A percentile compares a stretch with the other conserved stretches of the same genome.
Evolutionary conservation across 164 flowering plant genomes (phyloP).

Genomic region (Aristolochia californica): DNA sequence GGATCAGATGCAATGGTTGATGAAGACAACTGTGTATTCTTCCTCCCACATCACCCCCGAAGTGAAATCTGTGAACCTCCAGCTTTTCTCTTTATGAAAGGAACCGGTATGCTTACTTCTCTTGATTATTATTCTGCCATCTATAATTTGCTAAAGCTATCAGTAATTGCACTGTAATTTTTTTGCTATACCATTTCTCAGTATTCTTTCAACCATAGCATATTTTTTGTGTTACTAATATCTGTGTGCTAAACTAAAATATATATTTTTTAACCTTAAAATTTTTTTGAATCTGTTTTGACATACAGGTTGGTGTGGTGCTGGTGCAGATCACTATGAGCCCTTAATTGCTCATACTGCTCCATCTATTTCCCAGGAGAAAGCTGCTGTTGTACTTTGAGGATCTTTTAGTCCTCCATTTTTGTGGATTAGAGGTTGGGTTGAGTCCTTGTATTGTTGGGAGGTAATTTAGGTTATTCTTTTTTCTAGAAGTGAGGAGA

Average conservation of each 20-base stretch:
- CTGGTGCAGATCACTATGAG: slow-evolving; percentile 95
- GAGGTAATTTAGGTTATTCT: slow-evolving; percentile 18
- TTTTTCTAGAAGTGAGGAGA: slow-evolving; percentile 22
- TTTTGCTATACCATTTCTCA: neutral
- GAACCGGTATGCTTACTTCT: slow-evolving; percentile 49
- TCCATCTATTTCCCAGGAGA: slow-evolving; percentile 45
- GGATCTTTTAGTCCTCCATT: slow-evolving; percentile 17
- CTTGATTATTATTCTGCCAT: neutral
- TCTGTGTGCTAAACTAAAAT: no score
- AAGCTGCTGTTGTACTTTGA: slow-evolving; percentile 75
- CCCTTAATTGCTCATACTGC: slow-evolving; percentile 73
- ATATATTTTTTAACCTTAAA: no score
- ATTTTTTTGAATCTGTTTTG: neutral
- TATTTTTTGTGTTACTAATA: no score
- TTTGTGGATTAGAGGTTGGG: slow-evolving; percentile 31
- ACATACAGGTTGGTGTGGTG: slow-evolving; percentile 86
- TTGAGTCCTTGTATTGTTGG: slow-evolving; percentile 14
- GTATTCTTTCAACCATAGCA: neutral
- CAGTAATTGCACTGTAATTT: neutral
- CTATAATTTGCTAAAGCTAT: neutral
- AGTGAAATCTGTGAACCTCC: slow-evolving; percentile 64
- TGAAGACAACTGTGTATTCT: slow-evolving; percentile 88
- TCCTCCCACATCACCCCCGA: slow-evolving; percentile 89
- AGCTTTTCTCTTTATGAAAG: slow-evolving; percentile 89
- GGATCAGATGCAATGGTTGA: slow-evolving; percentile 99